Percentiles rank a stretch among this genome's conserved stretches.
phyloP scores from a whole-genome alignment of 129 eudicot species.

The Flaveria sonorensis region DNA sequence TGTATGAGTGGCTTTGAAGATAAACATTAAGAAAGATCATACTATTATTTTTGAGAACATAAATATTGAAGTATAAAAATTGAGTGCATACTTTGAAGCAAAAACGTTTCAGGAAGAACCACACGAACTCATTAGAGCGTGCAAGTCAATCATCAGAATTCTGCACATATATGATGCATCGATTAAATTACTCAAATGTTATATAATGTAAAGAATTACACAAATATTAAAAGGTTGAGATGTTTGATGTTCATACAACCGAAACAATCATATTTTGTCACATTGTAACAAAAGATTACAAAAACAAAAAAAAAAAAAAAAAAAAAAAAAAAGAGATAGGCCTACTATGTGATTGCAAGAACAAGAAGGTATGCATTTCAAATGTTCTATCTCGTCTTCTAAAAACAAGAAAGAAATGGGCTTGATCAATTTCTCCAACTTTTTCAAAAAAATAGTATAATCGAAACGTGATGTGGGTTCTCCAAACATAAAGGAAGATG shows the following conservation, averaged over 20 bases:
- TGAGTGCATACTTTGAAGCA: conserved; percentile 25
- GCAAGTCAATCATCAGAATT: conserved; percentile 38
- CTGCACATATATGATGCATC: conserved; percentile 20
- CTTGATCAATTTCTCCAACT: conserved; percentile 36
- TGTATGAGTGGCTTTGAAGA: not conserved
- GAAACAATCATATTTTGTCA: conserved; percentile 6
- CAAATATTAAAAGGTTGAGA: not conserved
- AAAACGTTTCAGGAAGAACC: conserved; percentile 22
- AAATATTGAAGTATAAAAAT: conserved; percentile 9
- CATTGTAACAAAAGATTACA: not conserved
- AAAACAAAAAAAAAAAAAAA: conserved; percentile 1
- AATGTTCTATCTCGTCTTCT: conserved; percentile 58
- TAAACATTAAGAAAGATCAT: conserved; percentile 1
- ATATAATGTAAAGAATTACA: not conserved
- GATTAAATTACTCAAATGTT: conserved; percentile 21
- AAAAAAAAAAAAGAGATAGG: not conserved
- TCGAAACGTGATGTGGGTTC: conserved; percentile 34
- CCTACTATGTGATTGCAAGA: conserved; percentile 59
- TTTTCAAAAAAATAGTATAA: conserved; percentile 17
- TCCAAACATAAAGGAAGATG: conserved; percentile 11
- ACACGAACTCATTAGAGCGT: conserved; percentile 23
- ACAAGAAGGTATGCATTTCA: conserved; percentile 64
- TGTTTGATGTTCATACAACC: not conserved
- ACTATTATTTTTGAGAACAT: not conserved
- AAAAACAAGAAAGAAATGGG: conserved; percentile 15